phyloP scores from a whole-genome alignment of 2,329 filamentous ascomycete species.

The Didymella segeticola region DNA sequence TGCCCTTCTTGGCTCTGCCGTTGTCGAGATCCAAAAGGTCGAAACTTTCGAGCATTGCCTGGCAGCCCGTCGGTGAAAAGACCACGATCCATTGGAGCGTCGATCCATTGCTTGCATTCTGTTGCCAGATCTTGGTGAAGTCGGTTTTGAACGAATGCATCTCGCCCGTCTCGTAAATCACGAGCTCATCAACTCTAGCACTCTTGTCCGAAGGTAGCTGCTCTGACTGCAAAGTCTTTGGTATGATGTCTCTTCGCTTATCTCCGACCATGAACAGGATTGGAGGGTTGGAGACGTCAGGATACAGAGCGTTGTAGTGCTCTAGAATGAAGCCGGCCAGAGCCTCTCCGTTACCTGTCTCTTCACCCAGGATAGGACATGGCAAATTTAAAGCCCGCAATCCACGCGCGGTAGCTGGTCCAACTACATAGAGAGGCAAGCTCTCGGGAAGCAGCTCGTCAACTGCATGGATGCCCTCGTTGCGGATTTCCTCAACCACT shows the following conservation, averaged over 20 bases:
- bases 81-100: slow-evolving; percentile 74
- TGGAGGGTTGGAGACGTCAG: slow-evolving; percentile 58
- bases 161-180: slow-evolving; percentile 86
- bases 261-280: slow-evolving; percentile 91
- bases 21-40: slow-evolving; percentile 52
- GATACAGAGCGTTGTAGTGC: slow-evolving; percentile 67
- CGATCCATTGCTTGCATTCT: slow-evolving; percentile 49
- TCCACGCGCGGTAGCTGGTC: slow-evolving; percentile 79
- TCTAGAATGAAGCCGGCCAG: slow-evolving; percentile 79
- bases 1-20: slow-evolving; percentile 41
- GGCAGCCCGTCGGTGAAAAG: slow-evolving; percentile 68
- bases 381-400: slow-evolving; percentile 61
- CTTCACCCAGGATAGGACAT: slow-evolving; percentile 74
- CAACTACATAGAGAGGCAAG: slow-evolving; percentile 77
- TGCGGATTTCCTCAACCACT: slow-evolving; percentile 64
- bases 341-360: slow-evolving; percentile 84
- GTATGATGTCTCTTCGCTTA: slow-evolving; percentile 87
- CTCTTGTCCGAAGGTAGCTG: slow-evolving; percentile 57
- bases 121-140: slow-evolving; percentile 62
- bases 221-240: slow-evolving; percentile 73
- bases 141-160: slow-evolving; percentile 78
- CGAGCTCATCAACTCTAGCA: slow-evolving; percentile 76
- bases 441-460: slow-evolving; percentile 52
- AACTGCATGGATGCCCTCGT: slow-evolving; percentile 32
- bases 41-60: slow-evolving; percentile 64